phyloP scores from a whole-genome alignment of 352 stramenopile genomes.

The Pythium biforme region DNA sequence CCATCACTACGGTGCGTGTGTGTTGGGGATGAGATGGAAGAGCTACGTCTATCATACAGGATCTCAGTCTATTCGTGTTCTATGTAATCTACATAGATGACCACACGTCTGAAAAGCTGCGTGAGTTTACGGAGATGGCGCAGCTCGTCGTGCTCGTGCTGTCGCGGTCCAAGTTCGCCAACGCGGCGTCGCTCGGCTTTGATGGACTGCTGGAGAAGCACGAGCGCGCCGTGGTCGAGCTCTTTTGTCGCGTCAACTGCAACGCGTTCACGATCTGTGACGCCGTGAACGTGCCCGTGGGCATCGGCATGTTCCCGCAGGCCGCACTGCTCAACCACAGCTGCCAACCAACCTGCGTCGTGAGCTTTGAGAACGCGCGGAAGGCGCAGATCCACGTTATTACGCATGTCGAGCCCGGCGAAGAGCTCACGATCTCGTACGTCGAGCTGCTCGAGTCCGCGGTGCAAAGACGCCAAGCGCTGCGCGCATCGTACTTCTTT shows the following conservation, averaged over 20 bases:
- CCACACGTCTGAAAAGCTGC: conserved; percentile 35
- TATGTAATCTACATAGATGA: conserved; percentile 27
- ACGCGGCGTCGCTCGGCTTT: conserved; percentile 19
- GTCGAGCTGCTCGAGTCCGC: conserved; percentile 62
- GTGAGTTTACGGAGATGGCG: conserved; percentile 56
- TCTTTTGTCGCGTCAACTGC: conserved; percentile 77
- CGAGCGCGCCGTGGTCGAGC: conserved; percentile 35
- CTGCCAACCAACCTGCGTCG: conserved; percentile 70
- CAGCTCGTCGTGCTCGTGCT: conserved; percentile 59
- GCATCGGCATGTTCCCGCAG: conserved; percentile 62
- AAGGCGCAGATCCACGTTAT: conserved; percentile 53
- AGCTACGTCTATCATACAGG: background rate
- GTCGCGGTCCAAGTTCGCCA: conserved; percentile 38
- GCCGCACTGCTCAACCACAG: conserved; percentile 77
- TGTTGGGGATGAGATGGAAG: background rate
- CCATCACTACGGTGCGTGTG: conserved; percentile 39
- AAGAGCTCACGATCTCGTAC: conserved; percentile 78
- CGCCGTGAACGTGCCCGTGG: conserved; percentile 40
- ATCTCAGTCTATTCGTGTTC: background rate
- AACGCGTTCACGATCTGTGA: conserved; percentile 77
- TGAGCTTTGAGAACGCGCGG: conserved; percentile 49
- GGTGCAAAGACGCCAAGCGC: conserved; percentile 27
- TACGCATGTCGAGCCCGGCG: conserved; percentile 32
- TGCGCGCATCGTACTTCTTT: conserved; percentile 73
- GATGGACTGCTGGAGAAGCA: conserved; percentile 34